Evolutionary conservation across 495 filamentous ascomycete genomes (phyloP).

Genomic region (Aspergillus cavernicola): DNA sequence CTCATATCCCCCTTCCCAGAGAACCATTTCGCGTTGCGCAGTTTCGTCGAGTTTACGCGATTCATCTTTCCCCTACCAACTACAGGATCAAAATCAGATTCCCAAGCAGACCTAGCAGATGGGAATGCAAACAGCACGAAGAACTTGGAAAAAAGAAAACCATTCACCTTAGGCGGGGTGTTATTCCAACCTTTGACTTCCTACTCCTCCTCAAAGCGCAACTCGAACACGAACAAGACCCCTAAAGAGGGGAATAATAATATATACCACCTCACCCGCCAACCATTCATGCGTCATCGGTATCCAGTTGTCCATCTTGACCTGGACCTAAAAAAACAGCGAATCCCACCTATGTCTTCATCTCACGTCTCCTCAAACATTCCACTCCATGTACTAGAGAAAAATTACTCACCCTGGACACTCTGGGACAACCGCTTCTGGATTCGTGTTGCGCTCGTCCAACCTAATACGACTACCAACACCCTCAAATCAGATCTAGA

Average conservation of each 20-base stretch:
- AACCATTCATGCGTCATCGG: constrained; percentile 40
- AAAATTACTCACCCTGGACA: constrained; percentile 26
- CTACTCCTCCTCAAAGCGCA: constrained; percentile 18
- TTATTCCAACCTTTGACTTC: constrained; percentile 49
- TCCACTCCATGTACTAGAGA: no score
- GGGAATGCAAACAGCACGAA: background rate
- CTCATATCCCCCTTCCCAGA: constrained; percentile 39
- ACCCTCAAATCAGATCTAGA: background rate
- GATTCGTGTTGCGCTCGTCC: constrained; percentile 51
- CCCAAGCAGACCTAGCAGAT: constrained; percentile 30
- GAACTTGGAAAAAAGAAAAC: constrained; percentile 24
- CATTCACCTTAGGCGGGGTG: constrained; percentile 53
- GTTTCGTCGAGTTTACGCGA: constrained; percentile 27
- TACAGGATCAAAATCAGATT: background rate
- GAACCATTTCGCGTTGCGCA: constrained; percentile 34
- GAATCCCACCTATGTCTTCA: no score
- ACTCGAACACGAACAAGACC: constrained; percentile 3
- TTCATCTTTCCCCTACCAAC: constrained; percentile 28
- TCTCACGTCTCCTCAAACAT: no score
- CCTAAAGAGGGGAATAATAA: background rate
- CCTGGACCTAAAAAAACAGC: background rate
- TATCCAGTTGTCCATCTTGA: constrained; percentile 9
- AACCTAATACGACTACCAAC: background rate
- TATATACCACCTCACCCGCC: constrained; percentile 49
- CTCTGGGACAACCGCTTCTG: constrained; percentile 85